Base-by-base conservation (phyloP, 495 filamentous ascomycete species). In the Chaetomidium leptoderma region DNA sequence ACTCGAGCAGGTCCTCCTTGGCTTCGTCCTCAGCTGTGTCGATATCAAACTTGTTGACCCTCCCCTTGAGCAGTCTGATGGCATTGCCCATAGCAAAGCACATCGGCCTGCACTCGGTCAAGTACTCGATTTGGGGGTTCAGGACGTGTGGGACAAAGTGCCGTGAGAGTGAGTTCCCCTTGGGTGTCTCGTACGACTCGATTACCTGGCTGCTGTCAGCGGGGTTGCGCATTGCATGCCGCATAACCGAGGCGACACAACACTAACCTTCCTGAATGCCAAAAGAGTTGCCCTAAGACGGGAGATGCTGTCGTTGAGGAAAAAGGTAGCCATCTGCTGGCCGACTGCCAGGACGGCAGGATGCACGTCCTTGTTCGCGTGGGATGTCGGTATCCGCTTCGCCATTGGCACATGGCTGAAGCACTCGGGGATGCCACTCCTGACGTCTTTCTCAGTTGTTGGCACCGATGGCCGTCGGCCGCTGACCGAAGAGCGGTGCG, bases 81-180 rank as follows among this genome's bases (percentile, higher is more conserved):
- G 91, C 90, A 72, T 97, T 97, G 55, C 95, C 92, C 84, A 96
- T 92, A 40, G 87, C 88, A 69, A 93, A 90, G 49, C 88, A 92
- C 72, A 97, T 87, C 11, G 93, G 91, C 6, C 93, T 86, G 66
- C 91, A 96, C 56, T 91, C 90, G 42, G 87, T 88, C 29, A 98
- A 84, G 66, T 92, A 96, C 58, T 91, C 90, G 60, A 98, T 96
- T 73, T 98, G 93, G 56, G 91, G 89, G 56, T 90, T 93, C 56
- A 98, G 81, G 62, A 86, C 83, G 64, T 96, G 90, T n/a, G 88
- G 86, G 26, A 90, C 92, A 62, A 98, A 83, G 75, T 98, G 91
- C 14, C 93, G 88, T 17, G 90, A 83, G 35, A 98, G 80, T 4
- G 91, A 90, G 56, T 85, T 90, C 16, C 85, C 85, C 21, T 83